Evolutionary conservation across 495 filamentous ascomycete genomes (phyloP).

Genomic region (Penicillium ucsense): DNA sequence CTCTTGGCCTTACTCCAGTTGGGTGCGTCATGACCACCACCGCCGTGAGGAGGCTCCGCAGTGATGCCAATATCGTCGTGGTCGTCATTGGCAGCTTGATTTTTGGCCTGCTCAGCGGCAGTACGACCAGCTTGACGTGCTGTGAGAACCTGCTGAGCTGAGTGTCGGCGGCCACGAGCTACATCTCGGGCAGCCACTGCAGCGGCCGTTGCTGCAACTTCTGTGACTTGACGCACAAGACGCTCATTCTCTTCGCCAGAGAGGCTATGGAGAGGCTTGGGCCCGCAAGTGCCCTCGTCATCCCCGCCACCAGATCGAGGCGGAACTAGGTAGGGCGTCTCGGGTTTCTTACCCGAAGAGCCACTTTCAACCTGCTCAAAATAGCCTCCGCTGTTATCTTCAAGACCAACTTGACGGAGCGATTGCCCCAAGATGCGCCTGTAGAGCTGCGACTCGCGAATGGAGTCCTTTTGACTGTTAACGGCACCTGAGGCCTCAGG

Average conservation of each 20-base stretch:
- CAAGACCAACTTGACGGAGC: conserved; percentile 64
- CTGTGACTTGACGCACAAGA: conserved; percentile 73
- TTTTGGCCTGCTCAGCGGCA: conserved; percentile 13
- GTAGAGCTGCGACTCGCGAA: conserved; percentile 82
- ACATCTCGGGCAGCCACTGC: conserved; percentile 79
- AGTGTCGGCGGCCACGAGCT: conserved; percentile 41
- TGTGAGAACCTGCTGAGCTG: conserved; percentile 21
- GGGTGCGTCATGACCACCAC: conserved; percentile 88
- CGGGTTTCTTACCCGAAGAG: conserved; percentile 12
- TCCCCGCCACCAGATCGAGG: conserved; percentile 28
- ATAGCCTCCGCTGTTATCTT: conserved; percentile 36
- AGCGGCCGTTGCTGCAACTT: conserved; percentile 86
- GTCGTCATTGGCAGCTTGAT: conserved; percentile 25
- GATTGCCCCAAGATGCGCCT: conserved; percentile 90
- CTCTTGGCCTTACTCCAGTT: conserved; percentile 95
- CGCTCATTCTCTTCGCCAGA: conserved; percentile 69
- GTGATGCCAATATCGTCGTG: conserved; percentile 31
- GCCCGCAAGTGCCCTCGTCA: conserved; percentile 8
- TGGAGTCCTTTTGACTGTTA: conserved; percentile 25
- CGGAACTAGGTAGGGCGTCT: conserved; percentile 61
- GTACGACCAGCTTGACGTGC: conserved; percentile 21
- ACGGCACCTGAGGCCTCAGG: conserved; percentile 21
- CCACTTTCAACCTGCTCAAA: conserved; percentile 26
- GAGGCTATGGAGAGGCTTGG: conserved; percentile 45
- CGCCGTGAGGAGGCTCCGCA: conserved; percentile 28